Conservation (phyloP, 2,329 filamentous ascomycete species). For the Aspergillus proliferans region DNA sequence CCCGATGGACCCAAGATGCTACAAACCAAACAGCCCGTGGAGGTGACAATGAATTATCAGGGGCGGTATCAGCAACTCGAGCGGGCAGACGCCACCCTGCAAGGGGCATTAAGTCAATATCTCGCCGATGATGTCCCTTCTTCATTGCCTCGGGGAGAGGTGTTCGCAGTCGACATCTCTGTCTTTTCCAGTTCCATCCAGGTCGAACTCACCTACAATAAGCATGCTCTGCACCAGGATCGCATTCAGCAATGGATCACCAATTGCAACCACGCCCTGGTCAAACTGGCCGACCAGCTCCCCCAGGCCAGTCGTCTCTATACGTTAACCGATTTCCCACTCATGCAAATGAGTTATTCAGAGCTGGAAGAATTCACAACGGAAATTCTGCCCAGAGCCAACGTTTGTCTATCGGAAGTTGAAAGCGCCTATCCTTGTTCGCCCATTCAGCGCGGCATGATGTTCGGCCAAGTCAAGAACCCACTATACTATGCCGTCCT, state of each 20-base stretch:
- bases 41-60: conserved; percentile 13
- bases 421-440: conserved; percentile 18
- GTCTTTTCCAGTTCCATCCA: conserved; percentile 8
- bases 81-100: conserved; percentile 1
- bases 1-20: conserved; percentile 18
- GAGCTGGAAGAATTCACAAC: background rate
- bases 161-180: conserved; percentile 10
- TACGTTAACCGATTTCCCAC: conserved; percentile 9
- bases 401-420: conserved; percentile 10
- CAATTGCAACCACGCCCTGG: conserved; percentile 4
- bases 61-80: conserved; percentile 9
- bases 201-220: conserved; percentile 9
- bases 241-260: conserved; percentile 7
- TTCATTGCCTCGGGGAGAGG: conserved; percentile 8
- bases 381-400: conserved; percentile 14
- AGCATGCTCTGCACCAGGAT: conserved; percentile 4
- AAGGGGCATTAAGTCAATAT: conserved; percentile 5
- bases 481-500: background rate
- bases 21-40: conserved; percentile 7
- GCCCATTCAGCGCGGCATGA: conserved; percentile 20
- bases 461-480: conserved; percentile 1
- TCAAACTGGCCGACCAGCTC: background rate
- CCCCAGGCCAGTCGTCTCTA: background rate
- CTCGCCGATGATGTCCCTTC: background rate
- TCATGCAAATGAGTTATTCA: background rate